Base-by-base conservation (phyloP, 2,329 filamentous ascomycete genomes). In the Ophiostoma ulmi region DNA sequence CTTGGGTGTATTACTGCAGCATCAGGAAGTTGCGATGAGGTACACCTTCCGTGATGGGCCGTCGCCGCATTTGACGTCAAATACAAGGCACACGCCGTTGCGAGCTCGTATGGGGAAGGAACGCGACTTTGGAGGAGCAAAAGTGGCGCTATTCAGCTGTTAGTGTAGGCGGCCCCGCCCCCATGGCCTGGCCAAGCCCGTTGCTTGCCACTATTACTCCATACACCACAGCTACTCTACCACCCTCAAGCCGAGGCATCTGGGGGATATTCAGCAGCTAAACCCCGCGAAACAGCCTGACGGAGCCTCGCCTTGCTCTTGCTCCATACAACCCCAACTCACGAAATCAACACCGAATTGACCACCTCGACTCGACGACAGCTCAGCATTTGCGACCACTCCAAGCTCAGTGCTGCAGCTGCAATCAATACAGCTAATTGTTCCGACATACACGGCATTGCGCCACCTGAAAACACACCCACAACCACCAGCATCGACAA, bases 221-320 rank as follows among this genome's bases (percentile, higher is more conserved):
- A n/a, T 44, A 61, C n/a, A 3, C 48, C 26, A 52, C 63, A 48
- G 35, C 65, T 48, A 41, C 65, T 48, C 68, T 71, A 44, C 70
- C 67, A 61, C 67, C 35, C 61, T 58, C 48, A 36, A 71, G 70
- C 70, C 70, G 70, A 71, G 70, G 70, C 68, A 71, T 69, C 67
- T 69, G 70, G 63, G 63, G 63, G 36, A 13, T 17, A 39, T 26
- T 65, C 63, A 65, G 48, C 70, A 38, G 48, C 61, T 65, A 65
- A 41, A 65, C 63, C 63, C 63, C 63, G 63, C 63, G 36, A 65
- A 65, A 63, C 58, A 63, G 58, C 22, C 22, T 31, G 26, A 41
- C 52, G n/a, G 52, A 31, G 52, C 52, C 52, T 48, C 14, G 20
- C 44, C 20, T 58, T 26, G n/a, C 52, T 58, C 52, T 26, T 58